Evolutionary conservation across 140 eudicot genomes (phyloP).

Genomic region (Ambrosia hybrid): DNA sequence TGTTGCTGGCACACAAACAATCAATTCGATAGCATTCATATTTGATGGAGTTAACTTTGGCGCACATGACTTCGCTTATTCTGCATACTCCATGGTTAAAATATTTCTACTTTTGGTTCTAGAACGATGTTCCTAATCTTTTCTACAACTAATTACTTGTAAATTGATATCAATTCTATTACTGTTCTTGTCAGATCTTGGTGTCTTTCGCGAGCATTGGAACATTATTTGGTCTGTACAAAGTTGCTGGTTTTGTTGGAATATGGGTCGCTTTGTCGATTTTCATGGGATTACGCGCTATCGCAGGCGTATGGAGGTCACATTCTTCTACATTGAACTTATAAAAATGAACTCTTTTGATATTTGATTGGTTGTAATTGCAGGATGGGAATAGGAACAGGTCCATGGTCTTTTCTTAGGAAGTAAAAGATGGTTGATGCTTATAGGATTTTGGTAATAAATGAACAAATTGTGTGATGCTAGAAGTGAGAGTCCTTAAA

Average conservation of each 20-base stretch:
- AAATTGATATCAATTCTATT: no score
- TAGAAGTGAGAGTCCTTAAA: no score
- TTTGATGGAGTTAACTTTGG: constrained; percentile 89
- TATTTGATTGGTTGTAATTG: neutral
- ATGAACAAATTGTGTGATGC: no score
- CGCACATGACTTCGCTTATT: constrained; percentile 73
- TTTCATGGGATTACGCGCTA: constrained; percentile 36
- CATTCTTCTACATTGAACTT: neutral
- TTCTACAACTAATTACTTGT: no score
- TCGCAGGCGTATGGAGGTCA: constrained; percentile 45
- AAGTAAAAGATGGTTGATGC: constrained; percentile 10
- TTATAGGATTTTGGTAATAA: neutral
- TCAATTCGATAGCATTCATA: constrained; percentile 71
- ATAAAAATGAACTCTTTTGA: neutral
- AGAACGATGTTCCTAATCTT: neutral
- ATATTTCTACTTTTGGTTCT: neutral
- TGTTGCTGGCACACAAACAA: constrained; percentile 85
- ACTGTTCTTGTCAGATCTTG: constrained; percentile 16
- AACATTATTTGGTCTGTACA: constrained; percentile 25
- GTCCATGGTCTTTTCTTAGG: constrained; percentile 75
- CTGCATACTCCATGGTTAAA: constrained; percentile 82
- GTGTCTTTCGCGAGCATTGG: constrained; percentile 25
- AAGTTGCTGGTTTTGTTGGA: constrained; percentile 33
- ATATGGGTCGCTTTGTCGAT: constrained; percentile 40
- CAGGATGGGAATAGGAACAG: constrained; percentile 94